A percentile compares a stretch with the other conserved stretches of the same genome.
Evolutionary conservation across 176 grass and related monocot genomes (phyloP).

Genomic region (Triticum timopheevii): DNA sequence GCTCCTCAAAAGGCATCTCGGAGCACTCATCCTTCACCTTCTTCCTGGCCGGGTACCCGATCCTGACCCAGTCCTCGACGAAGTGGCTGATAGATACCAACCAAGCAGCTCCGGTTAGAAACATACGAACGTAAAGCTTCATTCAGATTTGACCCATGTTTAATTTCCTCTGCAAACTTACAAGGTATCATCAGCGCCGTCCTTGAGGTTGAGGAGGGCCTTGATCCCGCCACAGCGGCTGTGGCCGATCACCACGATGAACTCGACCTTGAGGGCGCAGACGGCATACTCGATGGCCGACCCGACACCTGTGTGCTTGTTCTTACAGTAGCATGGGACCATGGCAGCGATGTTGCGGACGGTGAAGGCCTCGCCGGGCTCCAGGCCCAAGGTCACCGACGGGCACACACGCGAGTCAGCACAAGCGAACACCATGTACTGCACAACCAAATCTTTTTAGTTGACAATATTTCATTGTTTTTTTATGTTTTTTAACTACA

Average conservation of each 20-base stretch:
- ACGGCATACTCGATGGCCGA: conserved; percentile 91
- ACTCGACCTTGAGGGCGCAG: conserved; percentile 36
- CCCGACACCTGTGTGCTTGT: conserved; percentile 50
- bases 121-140: neutral
- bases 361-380: conserved; percentile 90
- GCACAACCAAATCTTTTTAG: neutral
- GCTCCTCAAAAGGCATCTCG: conserved; percentile 35
- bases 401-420: conserved; percentile 91
- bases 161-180: neutral
- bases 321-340: conserved; percentile 68
- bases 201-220: too few species aligned
- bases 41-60: conserved; percentile 50
- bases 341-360: conserved; percentile 91
- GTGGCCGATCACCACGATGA: too few species aligned
- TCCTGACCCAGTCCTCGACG: conserved; percentile 91
- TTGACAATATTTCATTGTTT: too few species aligned
- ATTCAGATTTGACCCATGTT: neutral
- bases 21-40: conserved; percentile 45
- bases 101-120: neutral
- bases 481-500: too few species aligned
- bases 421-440: conserved; percentile 99
- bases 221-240: too few species aligned
- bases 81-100: conserved; percentile 52
- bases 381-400: conserved; percentile 75
- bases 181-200: too few species aligned